These are phyloP conservation scores for Candida berthetii DNA, from an alignment of 805 yeast genomes.

Conservation along the genomic window DNA sequence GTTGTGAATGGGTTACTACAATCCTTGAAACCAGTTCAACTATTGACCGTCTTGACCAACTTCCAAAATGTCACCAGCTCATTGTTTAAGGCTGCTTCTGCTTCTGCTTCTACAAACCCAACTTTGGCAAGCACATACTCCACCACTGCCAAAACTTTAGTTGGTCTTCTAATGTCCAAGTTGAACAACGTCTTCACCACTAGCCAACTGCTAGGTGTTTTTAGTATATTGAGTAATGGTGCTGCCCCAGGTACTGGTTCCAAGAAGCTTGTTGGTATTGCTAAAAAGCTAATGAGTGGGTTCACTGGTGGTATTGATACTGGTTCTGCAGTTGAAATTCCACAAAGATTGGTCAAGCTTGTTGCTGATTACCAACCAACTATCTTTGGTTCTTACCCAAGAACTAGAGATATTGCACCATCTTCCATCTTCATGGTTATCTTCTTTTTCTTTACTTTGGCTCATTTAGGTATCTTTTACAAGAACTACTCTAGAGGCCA, in stretches of 20 bases:
- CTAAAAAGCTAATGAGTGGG: conserved; percentile 11
- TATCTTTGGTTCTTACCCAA: conserved; percentile 62
- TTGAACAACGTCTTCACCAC: conserved; percentile 14
- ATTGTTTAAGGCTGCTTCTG: conserved; percentile 12
- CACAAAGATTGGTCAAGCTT: conserved; percentile 9
- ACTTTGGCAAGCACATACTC: conserved; percentile 2
- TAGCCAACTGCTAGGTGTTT: conserved; percentile 17
- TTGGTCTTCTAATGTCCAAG: conserved; percentile 10
- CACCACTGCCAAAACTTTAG: conserved; percentile 10
- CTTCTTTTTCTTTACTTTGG: conserved; percentile 40
- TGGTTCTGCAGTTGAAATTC: conserved; percentile 5
- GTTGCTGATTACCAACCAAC: conserved; percentile 33
- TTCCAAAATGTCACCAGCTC: conserved; percentile 17
- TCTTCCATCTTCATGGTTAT: conserved; percentile 49
- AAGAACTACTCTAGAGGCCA: conserved; percentile 51
- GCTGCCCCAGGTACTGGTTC: conserved; percentile 23
- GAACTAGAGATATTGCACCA: conserved; percentile 48
- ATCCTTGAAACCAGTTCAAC: conserved; percentile 13
- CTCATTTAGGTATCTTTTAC: conserved; percentile 38
- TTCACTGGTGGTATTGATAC: conserved; percentile 12
- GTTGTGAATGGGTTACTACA: conserved; percentile 12
- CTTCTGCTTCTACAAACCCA: conserved; percentile 3
- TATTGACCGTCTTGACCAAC: conserved; percentile 9
- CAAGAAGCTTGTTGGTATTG: conserved; percentile 11
- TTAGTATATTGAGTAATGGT: conserved; percentile 14